A percentile compares a stretch with the other conserved stretches of the same genome.
Evolutionary conservation across 2,329 filamentous ascomycete genomes (phyloP).

Genomic region (Ophiocordyceps polyrhachis-furcata): DNA sequence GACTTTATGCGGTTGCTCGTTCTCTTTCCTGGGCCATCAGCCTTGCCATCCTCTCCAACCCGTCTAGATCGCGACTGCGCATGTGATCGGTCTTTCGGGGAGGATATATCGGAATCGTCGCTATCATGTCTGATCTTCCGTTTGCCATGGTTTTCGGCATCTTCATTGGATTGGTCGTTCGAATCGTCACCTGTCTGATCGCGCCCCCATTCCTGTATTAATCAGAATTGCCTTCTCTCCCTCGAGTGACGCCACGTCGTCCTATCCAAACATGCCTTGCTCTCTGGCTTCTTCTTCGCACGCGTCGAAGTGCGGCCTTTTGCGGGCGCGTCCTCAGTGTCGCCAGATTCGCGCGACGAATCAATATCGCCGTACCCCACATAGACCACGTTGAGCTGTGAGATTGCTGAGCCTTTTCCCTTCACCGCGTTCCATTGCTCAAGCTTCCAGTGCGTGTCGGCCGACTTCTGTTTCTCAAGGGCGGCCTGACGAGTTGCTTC

Average conservation of each 20-base stretch:
- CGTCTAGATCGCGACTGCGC: constrained; percentile 14
- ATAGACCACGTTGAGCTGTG: constrained; percentile 39
- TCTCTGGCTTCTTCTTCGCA: constrained; percentile 10
- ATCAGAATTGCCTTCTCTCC: constrained; percentile 1
- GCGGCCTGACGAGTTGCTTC: constrained; percentile 45
- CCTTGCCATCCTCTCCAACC: constrained; percentile 11
- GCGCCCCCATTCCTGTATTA: not conserved
- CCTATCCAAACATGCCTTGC: constrained; percentile 10
- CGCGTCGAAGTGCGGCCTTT: constrained; percentile 18
- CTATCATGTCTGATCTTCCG: constrained; percentile 11
- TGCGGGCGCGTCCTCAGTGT: constrained; percentile 14
- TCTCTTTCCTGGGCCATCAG: constrained; percentile 35
- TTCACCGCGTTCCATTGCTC: constrained; percentile 16
- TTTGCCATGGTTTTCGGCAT: constrained; percentile 7
- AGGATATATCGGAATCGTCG: constrained; percentile 6
- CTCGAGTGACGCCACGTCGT: constrained; percentile 4
- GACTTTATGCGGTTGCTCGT: constrained; percentile 44
- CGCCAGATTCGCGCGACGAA: constrained; percentile 15
- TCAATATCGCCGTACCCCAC: constrained; percentile 33
- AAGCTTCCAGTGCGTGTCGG: constrained; percentile 62
- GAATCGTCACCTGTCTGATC: constrained; percentile 7
- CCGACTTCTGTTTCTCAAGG: constrained; percentile 41
- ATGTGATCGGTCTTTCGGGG: constrained; percentile 11
- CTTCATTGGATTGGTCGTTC: constrained; percentile 10
- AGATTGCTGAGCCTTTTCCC: constrained; percentile 11